These are phyloP conservation scores for Arxiozyma telluris DNA, from an alignment of 1,139 yeast genomes.

Conservation along the genomic window DNA sequence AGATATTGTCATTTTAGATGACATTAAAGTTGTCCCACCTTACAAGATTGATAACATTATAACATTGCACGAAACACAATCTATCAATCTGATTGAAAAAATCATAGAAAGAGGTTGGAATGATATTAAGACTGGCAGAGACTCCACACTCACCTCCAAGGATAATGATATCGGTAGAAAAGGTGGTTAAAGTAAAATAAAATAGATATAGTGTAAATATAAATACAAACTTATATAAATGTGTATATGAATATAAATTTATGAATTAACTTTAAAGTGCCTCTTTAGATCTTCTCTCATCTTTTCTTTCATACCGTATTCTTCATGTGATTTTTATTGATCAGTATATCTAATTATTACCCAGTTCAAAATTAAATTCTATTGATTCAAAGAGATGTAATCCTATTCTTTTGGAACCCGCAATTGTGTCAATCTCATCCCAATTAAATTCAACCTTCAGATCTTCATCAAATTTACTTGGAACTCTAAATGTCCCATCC, in stretches of 20 bases:
- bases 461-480: background rate
- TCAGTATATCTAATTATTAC: too few relatives aligned
- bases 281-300: background rate
- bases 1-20: conserved; percentile 45
- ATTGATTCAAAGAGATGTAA: conserved; percentile 25
- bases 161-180: conserved; percentile 30
- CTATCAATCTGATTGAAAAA: conserved; percentile 41
- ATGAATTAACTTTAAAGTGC: background rate
- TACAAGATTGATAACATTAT: conserved; percentile 35
- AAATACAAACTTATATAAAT: background rate
- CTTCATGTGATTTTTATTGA: background rate
- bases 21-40: conserved; percentile 43
- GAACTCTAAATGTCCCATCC: background rate
- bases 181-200: conserved; percentile 44
- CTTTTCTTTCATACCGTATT: too few relatives aligned
- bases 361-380: background rate
- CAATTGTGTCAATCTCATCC: conserved; percentile 63
- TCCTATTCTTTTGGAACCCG: conserved; percentile 53
- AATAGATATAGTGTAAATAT: background rate
- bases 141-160: background rate
- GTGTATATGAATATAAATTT: background rate
- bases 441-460: conserved; percentile 30
- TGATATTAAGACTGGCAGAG: conserved; percentile 36
- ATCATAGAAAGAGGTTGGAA: conserved; percentile 52
- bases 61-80: conserved; percentile 29